A percentile compares a stretch with the other conserved stretches of the same genome.
These are phyloP conservation scores for Ocimum tenuiflorum DNA, from an alignment of 257 asterid species.

Conservation along the genomic window DNA sequence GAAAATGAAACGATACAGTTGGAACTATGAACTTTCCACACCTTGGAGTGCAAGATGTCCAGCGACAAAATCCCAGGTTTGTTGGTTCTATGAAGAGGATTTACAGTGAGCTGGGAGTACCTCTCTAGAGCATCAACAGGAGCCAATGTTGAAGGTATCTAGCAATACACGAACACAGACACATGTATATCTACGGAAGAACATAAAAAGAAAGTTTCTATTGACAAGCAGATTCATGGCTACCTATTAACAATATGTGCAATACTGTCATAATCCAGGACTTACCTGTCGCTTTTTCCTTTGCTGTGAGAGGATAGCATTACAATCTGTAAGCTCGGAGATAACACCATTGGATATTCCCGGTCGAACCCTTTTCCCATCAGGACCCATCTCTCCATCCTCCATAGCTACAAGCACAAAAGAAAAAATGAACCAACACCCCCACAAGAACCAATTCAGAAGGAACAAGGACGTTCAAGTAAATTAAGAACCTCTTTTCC, in stretches of 20 bases:
- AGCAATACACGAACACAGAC: not conserved
- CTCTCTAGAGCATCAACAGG: constrained; percentile 68
- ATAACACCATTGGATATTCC: constrained; percentile 72
- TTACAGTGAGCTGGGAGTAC: constrained; percentile 67
- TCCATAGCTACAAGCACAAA: constrained; percentile 47
- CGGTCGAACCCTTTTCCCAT: constrained; percentile 65
- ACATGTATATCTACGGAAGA: not conserved
- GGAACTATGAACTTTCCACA: constrained; percentile 21
- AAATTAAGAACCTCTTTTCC: constrained; percentile 72
- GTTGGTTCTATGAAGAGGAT: constrained; percentile 91
- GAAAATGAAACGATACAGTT: not conserved
- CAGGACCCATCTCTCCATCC: constrained; percentile 63
- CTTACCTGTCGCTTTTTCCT: constrained; percentile 86
- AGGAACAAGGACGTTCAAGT: not conserved
- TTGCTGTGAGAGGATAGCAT: constrained; percentile 74
- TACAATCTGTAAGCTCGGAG: constrained; percentile 81
- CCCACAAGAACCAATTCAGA: not conserved
- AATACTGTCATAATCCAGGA: not conserved
- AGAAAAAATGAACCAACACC: constrained; percentile 1
- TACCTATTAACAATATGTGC: too few species aligned
- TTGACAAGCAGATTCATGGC: too few species aligned
- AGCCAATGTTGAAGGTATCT: constrained; percentile 76
- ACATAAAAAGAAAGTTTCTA: too few species aligned
- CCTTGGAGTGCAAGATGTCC: constrained; percentile 77
- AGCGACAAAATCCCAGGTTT: constrained; percentile 88